These are phyloP conservation scores for Suillus sp. DNA, from an alignment of 768 basidiomycete genomes.

Conservation along the genomic window DNA sequence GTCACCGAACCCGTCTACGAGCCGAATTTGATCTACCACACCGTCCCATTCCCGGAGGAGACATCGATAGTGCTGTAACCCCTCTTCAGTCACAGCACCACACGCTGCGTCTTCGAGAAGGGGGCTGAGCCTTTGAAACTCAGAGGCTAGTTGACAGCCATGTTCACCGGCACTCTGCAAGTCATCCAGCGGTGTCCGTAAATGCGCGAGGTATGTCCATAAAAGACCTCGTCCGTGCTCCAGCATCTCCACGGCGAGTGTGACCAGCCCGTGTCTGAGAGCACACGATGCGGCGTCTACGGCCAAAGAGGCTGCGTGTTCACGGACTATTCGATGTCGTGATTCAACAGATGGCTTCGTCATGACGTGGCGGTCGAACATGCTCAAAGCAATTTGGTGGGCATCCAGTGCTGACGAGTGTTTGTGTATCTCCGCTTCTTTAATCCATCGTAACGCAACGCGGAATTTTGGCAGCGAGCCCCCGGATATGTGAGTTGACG, in stretches of 20 bases:
- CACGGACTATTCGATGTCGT: slow-evolving; percentile 19
- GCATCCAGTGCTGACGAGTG: slow-evolving; percentile 33
- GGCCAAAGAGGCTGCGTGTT: slow-evolving; percentile 22
- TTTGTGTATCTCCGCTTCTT: slow-evolving; percentile 22
- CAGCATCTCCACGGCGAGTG: slow-evolving; percentile 33
- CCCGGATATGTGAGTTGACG: slow-evolving; percentile 17
- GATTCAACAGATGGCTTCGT: slow-evolving; percentile 21
- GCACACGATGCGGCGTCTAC: slow-evolving; percentile 32
- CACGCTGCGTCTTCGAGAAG: slow-evolving; percentile 19
- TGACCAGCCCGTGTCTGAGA: slow-evolving; percentile 23
- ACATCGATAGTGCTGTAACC: slow-evolving; percentile 21
- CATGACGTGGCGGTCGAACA: slow-evolving; percentile 24
- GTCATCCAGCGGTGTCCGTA: slow-evolving; percentile 28
- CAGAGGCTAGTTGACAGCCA: slow-evolving; percentile 22
- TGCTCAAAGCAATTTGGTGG: slow-evolving; percentile 30
- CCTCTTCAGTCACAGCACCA: slow-evolving; percentile 12
- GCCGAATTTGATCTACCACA: slow-evolving; percentile 32
- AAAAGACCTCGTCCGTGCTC: slow-evolving; percentile 36
- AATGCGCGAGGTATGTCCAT: slow-evolving; percentile 36
- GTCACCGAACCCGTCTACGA: slow-evolving; percentile 32
- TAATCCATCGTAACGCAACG: slow-evolving; percentile 26
- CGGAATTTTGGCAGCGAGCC: slow-evolving; percentile 23
- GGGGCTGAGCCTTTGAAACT: slow-evolving; percentile 24
- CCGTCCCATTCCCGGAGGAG: slow-evolving; percentile 30
- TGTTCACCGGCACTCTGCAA: slow-evolving; percentile 25